Evolutionary conservation across 2,329 filamentous ascomycete species (phyloP).

Genomic region (Venturia asperata): DNA sequence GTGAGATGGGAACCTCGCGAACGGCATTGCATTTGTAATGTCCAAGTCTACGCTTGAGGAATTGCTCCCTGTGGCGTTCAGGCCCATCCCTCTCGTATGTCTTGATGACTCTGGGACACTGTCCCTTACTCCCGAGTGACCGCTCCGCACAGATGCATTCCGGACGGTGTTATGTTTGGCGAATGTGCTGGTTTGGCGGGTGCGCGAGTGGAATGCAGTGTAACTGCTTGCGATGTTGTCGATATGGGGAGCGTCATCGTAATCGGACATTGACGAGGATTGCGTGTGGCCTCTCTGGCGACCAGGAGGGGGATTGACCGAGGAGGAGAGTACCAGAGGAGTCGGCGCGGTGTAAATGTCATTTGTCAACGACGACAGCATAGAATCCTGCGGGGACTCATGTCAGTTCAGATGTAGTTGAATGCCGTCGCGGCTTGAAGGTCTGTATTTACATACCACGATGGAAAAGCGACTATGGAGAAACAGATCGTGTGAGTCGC

Average conservation of each 20-base stretch:
- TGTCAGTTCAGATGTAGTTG: too few relatives aligned
- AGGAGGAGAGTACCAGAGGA: constrained; percentile 18
- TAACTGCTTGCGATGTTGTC: constrained; percentile 37
- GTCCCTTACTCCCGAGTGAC: constrained; percentile 26
- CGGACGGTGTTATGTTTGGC: constrained; percentile 35
- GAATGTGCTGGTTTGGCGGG: constrained; percentile 76
- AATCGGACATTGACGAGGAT: constrained; percentile 52
- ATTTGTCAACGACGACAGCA: constrained; percentile 49
- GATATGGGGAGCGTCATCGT: constrained; percentile 33
- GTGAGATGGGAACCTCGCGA: constrained; percentile 52
- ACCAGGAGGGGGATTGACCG: constrained; percentile 25
- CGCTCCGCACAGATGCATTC: constrained; percentile 28
- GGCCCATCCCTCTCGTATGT: constrained; percentile 38
- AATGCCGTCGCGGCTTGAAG: too few relatives aligned
- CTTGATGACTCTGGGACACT: constrained; percentile 26
- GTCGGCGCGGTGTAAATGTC: constrained; percentile 26
- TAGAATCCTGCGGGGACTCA: constrained; percentile 55
- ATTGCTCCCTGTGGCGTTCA: constrained; percentile 64
- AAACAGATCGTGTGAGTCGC: constrained; percentile 80
- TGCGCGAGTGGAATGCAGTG: constrained; percentile 33
- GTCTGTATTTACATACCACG: constrained; percentile 39
- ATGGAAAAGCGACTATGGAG: constrained; percentile 73
- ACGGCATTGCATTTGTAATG: constrained; percentile 31
- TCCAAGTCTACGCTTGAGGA: constrained; percentile 63
- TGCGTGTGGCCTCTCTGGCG: constrained; percentile 53